These are phyloP conservation scores for Pestalotiopsis sp. DNA, from an alignment of 2,329 filamentous ascomycete species.

Conservation along the genomic window DNA sequence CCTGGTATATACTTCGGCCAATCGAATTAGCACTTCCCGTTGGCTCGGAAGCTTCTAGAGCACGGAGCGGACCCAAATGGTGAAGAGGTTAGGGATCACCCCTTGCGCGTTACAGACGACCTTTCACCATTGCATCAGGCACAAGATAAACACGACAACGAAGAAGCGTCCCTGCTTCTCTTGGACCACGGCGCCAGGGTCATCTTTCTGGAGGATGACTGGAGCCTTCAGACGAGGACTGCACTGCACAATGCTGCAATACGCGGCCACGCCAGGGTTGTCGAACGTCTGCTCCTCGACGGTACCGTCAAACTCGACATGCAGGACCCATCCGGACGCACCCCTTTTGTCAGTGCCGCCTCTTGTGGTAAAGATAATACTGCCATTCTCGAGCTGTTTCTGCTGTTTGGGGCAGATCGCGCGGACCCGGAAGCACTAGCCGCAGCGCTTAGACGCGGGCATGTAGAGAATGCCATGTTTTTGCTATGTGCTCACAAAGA, in stretches of 20 bases:
- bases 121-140: too few relatives aligned
- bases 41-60: too few relatives aligned
- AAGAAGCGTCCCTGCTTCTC: too few relatives aligned
- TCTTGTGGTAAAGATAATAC: not conserved
- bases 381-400: not conserved
- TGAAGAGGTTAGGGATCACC: too few relatives aligned
- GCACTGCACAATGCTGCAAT: not conserved
- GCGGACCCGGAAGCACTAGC: not conserved
- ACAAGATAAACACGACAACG: too few relatives aligned
- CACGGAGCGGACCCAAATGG: too few relatives aligned
- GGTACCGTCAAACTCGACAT: not conserved
- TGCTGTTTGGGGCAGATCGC: not conserved
- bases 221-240: too few relatives aligned
- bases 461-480: not conserved
- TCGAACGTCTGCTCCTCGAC: not conserved
- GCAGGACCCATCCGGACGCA: accelerated
- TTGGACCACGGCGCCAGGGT: too few relatives aligned
- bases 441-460: not conserved
- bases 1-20: too few relatives aligned
- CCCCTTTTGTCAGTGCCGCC: not conserved
- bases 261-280: not conserved
- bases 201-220: too few relatives aligned
- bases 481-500: not conserved
- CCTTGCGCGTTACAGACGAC: too few relatives aligned
- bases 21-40: too few relatives aligned